These are phyloP conservation scores for Scutellaria minor DNA, from an alignment of 257 asterid genomes.

Conservation along the genomic window DNA sequence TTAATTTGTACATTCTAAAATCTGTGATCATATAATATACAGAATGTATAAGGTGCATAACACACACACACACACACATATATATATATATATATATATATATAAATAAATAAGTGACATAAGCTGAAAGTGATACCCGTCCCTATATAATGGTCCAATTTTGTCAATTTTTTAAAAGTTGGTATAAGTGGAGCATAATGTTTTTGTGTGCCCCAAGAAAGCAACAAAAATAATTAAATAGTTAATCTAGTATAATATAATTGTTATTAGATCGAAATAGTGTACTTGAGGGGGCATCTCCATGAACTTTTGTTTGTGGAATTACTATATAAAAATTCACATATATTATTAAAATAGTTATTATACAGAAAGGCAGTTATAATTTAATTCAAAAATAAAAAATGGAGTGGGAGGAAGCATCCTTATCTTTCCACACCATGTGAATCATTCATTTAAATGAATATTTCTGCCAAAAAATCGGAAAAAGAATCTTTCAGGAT, in stretches of 20 bases:
- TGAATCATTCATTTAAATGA: constrained; percentile 35
- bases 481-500: constrained; percentile 32
- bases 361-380: constrained; percentile 26
- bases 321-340: constrained; percentile 11
- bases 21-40: too few relatives aligned
- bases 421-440: constrained; percentile 48
- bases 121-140: constrained; percentile 23
- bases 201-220: constrained; percentile 42
- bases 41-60: too few relatives aligned
- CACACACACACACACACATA: too few relatives aligned
- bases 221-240: constrained; percentile 35
- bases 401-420: constrained; percentile 41
- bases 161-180: background rate
- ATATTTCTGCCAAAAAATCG: constrained; percentile 8
- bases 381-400: constrained; percentile 18
- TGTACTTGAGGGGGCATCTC: constrained; percentile 38
- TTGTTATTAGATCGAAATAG: constrained; percentile 23
- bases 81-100: too few relatives aligned
- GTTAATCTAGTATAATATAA: constrained; percentile 10
- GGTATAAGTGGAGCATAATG: constrained; percentile 42
- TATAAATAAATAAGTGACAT: background rate
- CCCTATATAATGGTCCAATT: constrained; percentile 29
- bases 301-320: constrained; percentile 16
- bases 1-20: too few relatives aligned
- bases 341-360: constrained; percentile 13